Percentiles rank a stretch among this genome's conserved stretches.
phyloP scores from a whole-genome alignment of 148 eudicot genomes.

The Dianthus caryophyllus region DNA sequence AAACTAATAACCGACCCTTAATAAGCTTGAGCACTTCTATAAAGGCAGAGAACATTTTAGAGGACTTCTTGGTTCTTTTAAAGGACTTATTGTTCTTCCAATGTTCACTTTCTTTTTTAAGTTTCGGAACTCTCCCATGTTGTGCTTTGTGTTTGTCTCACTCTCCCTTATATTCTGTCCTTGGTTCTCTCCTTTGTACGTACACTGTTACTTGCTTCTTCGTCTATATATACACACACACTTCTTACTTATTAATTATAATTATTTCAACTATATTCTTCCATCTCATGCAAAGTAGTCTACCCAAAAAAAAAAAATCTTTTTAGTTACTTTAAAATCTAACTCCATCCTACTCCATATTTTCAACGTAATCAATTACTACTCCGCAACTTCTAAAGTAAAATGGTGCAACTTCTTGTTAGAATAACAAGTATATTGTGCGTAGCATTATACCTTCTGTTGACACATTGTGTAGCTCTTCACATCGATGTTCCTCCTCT shows the following conservation, averaged over 20 bases:
- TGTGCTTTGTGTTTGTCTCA: conserved; percentile 54
- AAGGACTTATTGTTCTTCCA: conserved; percentile 7
- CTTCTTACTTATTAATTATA: not conserved
- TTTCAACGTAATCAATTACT: too few relatives aligned
- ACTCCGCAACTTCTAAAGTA: not conserved
- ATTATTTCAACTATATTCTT: not conserved
- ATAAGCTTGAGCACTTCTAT: conserved; percentile 18
- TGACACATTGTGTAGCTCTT: conserved; percentile 11
- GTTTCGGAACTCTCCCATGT: conserved; percentile 49
- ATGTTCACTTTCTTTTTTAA: not conserved
- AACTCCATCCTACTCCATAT: not conserved
- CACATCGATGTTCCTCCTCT: not conserved
- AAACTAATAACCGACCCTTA: conserved; percentile 22
- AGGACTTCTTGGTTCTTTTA: not conserved
- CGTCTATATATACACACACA: conserved; percentile 7
- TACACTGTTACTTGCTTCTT: not conserved
- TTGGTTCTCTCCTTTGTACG: conserved; percentile 9
- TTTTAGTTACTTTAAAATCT: not conserved
- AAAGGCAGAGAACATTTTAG: conserved; percentile 16
- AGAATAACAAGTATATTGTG: conserved; percentile 13
- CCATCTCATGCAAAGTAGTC: not conserved
- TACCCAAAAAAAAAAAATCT: not conserved
- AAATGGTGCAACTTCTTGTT: conserved; percentile 4
- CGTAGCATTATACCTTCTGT: conserved; percentile 3
- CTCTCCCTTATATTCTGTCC: conserved; percentile 18